Evolutionary conservation across 140 eudicot species (phyloP), one percentile per base, ranked within the genome.

Genomic region (Stevia rebaudiana): DNA sequence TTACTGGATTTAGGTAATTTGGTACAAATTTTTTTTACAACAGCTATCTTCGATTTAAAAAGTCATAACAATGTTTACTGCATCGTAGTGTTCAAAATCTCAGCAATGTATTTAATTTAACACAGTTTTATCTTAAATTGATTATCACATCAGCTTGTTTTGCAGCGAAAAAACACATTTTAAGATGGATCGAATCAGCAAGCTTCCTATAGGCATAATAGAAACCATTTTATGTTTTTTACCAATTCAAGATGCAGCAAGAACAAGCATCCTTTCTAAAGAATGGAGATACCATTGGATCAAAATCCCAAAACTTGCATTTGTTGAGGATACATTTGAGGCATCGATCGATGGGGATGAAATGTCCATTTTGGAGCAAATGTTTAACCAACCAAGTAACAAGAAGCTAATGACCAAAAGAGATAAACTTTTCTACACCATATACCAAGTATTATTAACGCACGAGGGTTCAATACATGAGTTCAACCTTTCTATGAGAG

Each of bases 201-300:
- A 41, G 57, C 74, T 69, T 56, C 74, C 74, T 30, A 8, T 3
- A 4, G 11, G 12, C 56, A 55, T 68, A 42, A 41, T 41, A 53
- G 74, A 68, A 56, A 68, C 65, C 64, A 30, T 68, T 5, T 0
- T 68, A 55, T 68, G 74, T 42, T 11, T 68, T 11, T 5, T 68
- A 55, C 74, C 66, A 0, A 68, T 68, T 54, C 57, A 56, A 56
- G 66, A 68, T 3, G 66, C 74, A 28, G 74, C 66, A 24, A 68
- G 74, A 21, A 68, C 74, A 56, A 68, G 74, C 18, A 68, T 68
- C 74, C 57, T 68, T 0, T 53, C 65, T 16, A 40, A 4, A 47
- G 66, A 68, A 54, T 68, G 74, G 74, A 42, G 74, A 36, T 68
- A 55, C 58, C 43, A 25, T n/a, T 68, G 73, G 73, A 68, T 40